phyloP scores from a whole-genome alignment of 2,329 filamentous ascomycete genomes.

The Pseudonectria buxi region DNA sequence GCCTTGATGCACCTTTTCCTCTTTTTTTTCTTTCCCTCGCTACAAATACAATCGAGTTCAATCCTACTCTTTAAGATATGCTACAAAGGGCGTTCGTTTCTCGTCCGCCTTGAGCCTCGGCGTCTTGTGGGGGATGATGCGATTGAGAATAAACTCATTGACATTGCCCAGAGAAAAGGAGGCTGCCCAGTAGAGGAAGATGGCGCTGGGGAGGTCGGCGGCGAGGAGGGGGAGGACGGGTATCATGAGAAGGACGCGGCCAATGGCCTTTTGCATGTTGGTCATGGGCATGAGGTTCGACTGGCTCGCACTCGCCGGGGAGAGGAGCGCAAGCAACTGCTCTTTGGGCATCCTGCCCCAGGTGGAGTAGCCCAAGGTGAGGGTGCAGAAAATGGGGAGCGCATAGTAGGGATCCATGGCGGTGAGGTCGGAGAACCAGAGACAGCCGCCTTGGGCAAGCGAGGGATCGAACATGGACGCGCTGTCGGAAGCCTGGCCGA shows the following conservation, averaged over 20 bases:
- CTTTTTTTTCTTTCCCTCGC: constrained; percentile 7
- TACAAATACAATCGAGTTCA: neutral
- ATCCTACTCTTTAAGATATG: constrained; percentile 15
- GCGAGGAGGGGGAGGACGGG: constrained; percentile 29
- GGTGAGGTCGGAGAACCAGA: constrained; percentile 52
- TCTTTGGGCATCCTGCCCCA: constrained; percentile 25
- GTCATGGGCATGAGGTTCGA: constrained; percentile 11
- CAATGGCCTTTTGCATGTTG: constrained; percentile 21
- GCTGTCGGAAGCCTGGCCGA: constrained; percentile 15
- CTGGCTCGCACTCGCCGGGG: constrained; percentile 8
- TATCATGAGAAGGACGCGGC: constrained; percentile 25
- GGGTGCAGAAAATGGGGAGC: constrained; percentile 35
- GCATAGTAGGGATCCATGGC: constrained; percentile 44
- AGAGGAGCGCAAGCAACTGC: constrained; percentile 22
- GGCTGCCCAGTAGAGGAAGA: constrained; percentile 35
- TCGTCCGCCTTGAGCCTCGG: constrained; percentile 10
- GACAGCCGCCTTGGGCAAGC: constrained; percentile 42
- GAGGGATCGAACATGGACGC: constrained; percentile 29
- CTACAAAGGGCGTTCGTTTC: constrained; percentile 7
- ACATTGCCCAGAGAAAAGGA: constrained; percentile 29
- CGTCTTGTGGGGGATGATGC: constrained; percentile 12
- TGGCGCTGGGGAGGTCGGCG: constrained; percentile 31
- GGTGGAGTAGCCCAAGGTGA: constrained; percentile 21
- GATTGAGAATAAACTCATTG: constrained; percentile 26
- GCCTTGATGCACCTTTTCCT: constrained; percentile 8